These are phyloP conservation scores for Penicillium atrosanguineum DNA, from an alignment of 495 filamentous ascomycete genomes.

Conservation along the genomic window DNA sequence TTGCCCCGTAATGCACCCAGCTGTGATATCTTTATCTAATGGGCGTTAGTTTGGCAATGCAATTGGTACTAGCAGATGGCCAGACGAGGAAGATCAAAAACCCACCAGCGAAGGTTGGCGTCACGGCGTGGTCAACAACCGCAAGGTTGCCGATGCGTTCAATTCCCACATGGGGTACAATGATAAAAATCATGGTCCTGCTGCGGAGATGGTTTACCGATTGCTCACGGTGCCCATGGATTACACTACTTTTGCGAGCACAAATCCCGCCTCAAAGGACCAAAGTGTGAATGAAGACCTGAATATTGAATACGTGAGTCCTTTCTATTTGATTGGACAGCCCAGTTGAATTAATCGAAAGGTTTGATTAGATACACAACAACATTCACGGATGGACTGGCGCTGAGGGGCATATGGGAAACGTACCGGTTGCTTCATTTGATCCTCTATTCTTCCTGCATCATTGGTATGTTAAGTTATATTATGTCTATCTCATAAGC, in stretches of 20 bases:
- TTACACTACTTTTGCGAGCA: conserved; percentile 35
- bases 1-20: no score
- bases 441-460: conserved; percentile 46
- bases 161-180: neutral
- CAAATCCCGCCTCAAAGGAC: conserved; percentile 1
- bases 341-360: conserved; percentile 16
- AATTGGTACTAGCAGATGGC: conserved; percentile 11
- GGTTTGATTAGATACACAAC: conserved; percentile 8
- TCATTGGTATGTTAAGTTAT: conserved; percentile 26
- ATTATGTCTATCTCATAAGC: no score
- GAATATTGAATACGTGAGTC: conserved; percentile 34
- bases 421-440: conserved; percentile 37
- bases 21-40: neutral
- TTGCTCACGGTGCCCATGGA: conserved; percentile 12
- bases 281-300: conserved; percentile 10
- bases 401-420: conserved; percentile 41
- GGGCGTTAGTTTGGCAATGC: conserved; percentile 5
- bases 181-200: neutral
- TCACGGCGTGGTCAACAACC: conserved; percentile 12
- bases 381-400: conserved; percentile 42
- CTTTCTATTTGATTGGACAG: neutral
- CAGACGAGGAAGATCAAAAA: conserved; percentile 1
- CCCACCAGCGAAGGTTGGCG: conserved; percentile 2
- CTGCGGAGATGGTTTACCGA: conserved; percentile 12
- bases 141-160: conserved; percentile 9